Evolutionary conservation across 2,329 filamentous ascomycete species (phyloP).

Genomic region (Aspergillus fijiensis): DNA sequence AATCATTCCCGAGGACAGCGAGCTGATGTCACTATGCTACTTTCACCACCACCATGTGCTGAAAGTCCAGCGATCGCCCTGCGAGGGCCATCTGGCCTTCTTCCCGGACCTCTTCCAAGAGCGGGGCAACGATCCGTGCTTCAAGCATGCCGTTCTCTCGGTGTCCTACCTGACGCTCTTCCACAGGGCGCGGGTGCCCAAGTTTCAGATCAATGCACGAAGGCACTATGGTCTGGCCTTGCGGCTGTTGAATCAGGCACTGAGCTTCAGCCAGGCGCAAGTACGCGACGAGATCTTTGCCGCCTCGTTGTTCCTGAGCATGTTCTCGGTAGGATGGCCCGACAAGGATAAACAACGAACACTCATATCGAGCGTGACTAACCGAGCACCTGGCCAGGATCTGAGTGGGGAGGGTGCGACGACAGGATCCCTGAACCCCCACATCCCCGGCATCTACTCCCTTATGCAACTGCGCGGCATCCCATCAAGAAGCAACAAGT

Average conservation of each 20-base stretch:
- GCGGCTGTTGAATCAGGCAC: background rate
- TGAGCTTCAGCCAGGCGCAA: background rate
- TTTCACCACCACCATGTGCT: constrained; percentile 3
- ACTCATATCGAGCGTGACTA: background rate
- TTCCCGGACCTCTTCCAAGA: constrained; percentile 1
- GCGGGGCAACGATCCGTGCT: background rate
- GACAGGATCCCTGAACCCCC: background rate
- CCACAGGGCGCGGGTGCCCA: background rate
- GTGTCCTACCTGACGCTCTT: constrained; percentile 1
- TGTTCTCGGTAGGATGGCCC: background rate
- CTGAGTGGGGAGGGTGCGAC: background rate
- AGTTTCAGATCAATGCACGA: background rate
- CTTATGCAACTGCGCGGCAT: constrained; percentile 2
- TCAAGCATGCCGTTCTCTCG: background rate
- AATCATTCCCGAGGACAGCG: too few relatives aligned
- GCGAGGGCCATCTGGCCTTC: constrained; percentile 1
- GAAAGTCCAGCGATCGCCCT: background rate
- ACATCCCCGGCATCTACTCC: constrained; percentile 2
- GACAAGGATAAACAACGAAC: too few relatives aligned
- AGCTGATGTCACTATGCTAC: background rate
- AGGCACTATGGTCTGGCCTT: constrained; percentile 3
- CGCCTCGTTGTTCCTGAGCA: background rate
- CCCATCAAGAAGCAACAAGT: background rate
- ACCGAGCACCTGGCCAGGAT: background rate
- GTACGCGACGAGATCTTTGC: constrained; percentile 1